Conservation (phyloP, 1,284 basidiomycete genomes). For the Acaromyces ingoldii region DNA sequence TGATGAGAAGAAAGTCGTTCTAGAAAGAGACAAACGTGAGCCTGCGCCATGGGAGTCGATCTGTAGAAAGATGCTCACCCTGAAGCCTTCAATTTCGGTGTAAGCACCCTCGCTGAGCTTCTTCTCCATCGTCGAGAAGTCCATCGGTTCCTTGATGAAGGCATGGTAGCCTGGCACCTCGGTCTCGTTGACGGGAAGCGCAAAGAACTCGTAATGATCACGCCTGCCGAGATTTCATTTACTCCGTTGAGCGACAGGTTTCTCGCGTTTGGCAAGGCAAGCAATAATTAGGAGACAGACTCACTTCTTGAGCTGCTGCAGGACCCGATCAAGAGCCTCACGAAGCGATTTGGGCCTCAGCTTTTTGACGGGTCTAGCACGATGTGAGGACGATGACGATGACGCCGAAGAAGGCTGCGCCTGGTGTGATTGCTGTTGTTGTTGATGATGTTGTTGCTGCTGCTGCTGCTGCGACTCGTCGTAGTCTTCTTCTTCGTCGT, state of each 20-base stretch:
- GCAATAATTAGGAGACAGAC: too few relatives aligned
- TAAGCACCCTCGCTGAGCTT: conserved; percentile 55
- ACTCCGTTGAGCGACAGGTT: too few relatives aligned
- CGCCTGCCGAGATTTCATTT: too few relatives aligned
- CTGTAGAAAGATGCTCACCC: conserved; percentile 14
- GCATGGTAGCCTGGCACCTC: conserved; percentile 68
- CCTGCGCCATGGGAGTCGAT: conserved; percentile 14
- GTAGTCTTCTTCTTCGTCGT: too few relatives aligned
- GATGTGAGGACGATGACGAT: too few relatives aligned
- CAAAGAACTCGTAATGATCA: conserved; percentile 79
- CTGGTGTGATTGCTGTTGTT: too few relatives aligned
- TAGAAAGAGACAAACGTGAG: conserved; percentile 37
- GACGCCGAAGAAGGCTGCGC: not conserved
- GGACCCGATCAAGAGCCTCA: conserved; percentile 3
- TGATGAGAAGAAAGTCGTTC: conserved; percentile 41
- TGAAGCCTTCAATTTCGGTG: conserved; percentile 58
- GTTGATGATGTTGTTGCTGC: too few relatives aligned
- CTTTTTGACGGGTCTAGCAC: conserved; percentile 3
- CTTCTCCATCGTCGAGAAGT: conserved; percentile 69
- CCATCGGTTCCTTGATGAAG: conserved; percentile 70
- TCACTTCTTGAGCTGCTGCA: conserved; percentile 4
- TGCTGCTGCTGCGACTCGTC: too few relatives aligned
- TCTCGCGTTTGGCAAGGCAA: too few relatives aligned
- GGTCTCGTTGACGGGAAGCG: conserved; percentile 63
- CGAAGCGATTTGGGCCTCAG: conserved; percentile 4